Evolutionary conservation across 352 stramenopile species (phyloP).

Genomic region (Pelagophyceae sp.): DNA sequence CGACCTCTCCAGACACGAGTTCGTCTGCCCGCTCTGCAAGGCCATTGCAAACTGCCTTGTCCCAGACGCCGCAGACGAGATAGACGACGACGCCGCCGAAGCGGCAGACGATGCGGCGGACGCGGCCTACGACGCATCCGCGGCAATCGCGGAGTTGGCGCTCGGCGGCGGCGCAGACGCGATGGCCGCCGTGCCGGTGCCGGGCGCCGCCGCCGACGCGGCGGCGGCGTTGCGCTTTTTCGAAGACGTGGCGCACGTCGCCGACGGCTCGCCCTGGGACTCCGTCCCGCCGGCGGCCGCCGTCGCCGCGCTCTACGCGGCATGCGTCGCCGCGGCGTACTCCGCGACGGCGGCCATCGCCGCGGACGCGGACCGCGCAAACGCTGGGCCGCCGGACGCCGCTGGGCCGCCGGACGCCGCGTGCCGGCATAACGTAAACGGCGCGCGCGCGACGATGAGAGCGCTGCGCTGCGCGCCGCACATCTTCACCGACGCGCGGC

Average conservation of each 20-base stretch:
- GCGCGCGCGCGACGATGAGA: not conserved
- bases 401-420: not conserved
- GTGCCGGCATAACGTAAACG: too few relatives aligned
- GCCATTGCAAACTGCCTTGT: constrained; percentile 93
- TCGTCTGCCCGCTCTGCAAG: constrained; percentile 91
- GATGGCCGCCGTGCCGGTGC: too few relatives aligned
- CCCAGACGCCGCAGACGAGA: constrained; percentile 39
- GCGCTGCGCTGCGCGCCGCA: not conserved
- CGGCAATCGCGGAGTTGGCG: not conserved
- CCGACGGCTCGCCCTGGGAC: not conserved
- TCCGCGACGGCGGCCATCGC: not conserved
- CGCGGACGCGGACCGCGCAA: not conserved
- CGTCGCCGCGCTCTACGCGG: not conserved
- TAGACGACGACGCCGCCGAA: not conserved
- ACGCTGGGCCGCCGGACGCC: not conserved
- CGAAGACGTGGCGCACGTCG: not conserved
- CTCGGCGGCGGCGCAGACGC: not conserved
- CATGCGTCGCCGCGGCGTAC: not conserved
- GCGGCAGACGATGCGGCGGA: not conserved
- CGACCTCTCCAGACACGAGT: constrained; percentile 90
- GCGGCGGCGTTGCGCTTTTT: not conserved
- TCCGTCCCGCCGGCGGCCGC: not conserved
- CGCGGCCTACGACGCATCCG: not conserved
- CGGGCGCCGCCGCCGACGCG: not conserved
- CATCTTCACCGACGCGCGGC: not conserved